Base-by-base conservation (phyloP, 2,329 filamentous ascomycete genomes). In the Ceratocystis papillata region DNA sequence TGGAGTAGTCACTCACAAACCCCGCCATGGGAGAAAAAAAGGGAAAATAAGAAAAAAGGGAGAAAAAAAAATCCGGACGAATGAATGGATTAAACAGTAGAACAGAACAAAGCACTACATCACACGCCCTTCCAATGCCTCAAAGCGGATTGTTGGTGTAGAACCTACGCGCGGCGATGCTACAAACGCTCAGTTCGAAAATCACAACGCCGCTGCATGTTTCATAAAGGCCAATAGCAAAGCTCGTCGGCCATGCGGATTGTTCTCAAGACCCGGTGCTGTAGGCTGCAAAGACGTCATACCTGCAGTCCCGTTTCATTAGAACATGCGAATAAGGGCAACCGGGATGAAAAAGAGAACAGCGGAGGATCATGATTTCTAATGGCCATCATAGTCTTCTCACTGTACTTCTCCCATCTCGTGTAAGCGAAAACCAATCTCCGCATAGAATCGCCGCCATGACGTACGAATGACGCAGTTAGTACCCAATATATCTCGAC, bases 151-250 rank as follows among this genome's bases (percentile, higher is more conserved):
- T 37, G 33, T 30, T 57, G 25, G 17, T 57, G 30, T 57, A 57
- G 53, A 37, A 20, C 25, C 53, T 57, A 33, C 28, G 53, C 53
- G 53, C 53, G 53, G 53, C 28, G 28, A 57, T 57, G 53, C 15
- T 57, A 30, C 53, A 57, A 30, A 57, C 53, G 53, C 53, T 57
- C 25, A 28, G 53, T 57, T 57, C 12, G n/a, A 30, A 33, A 33
- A n/a, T 57, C 30, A 57, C 53, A 25, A 57, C 28, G 53, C 53
- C 53, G 53, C 53, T 57, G 28, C 53, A 57, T 20, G 25, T 33
- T 33, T 53, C 33, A 37, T 10, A 3, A 57, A 57, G n/a, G 17
- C 53, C 25, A 57, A 57, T 57, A 22, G 53, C 53, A 57, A 57
- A 30, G 53, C 53, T 5, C 12, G 1, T 20, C n/a, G 53, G 25